Evolutionary conservation across 257 asterid genomes (phyloP), one percentile per base, ranked within the genome.

Genomic region (Solanum clarkiae): DNA sequence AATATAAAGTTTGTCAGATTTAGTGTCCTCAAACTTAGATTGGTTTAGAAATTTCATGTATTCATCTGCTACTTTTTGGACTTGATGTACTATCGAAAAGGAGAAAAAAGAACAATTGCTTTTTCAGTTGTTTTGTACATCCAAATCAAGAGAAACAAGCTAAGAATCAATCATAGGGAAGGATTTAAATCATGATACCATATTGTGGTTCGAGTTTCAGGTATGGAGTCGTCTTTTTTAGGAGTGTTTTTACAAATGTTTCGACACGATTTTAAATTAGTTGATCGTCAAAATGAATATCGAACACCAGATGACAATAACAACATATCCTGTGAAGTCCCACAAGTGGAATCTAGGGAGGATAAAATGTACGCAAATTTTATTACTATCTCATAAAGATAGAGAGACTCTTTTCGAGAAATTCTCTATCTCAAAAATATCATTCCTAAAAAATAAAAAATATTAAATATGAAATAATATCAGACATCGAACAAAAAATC

Each of bases 121-220:
- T 75, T 75, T 75, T 56, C 81, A 14, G n/a, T 24, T 22, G 81
- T n/a, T n/a, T n/a, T n/a, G 22, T 75, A 75, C 81, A 75, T 75
- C 7, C 44, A 49, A 49, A 75, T 47, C 59, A 75, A 75, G 44
- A 75, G n/a, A 40, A 75, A 14, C 22, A 72, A 45, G 57, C 29
- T 9, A n/a, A 59, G 26, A 8, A 59, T 18, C 29, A 8, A 59
- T 18, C 29, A n/a, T 0, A 59, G 13, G 9, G 14, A 59, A 8
- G 29, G 13, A 59, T 59, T 29, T 32, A 17, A 12, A 11, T 24
- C 53, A 47, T 47, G 13, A 47, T 47, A 47, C 12, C 53, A 47
- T 5, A 62, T 11, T 62, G 8, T 6, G 2, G 2, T 62, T 62
- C 36, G 17, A 60, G 69, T 4, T 8, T 11, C 0, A 1, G 1